A percentile compares a stretch with the other conserved stretches of the same genome.
Evolutionary conservation across 2,329 filamentous ascomycete species (phyloP).

Genomic region (Trichoderma arundinaceum): DNA sequence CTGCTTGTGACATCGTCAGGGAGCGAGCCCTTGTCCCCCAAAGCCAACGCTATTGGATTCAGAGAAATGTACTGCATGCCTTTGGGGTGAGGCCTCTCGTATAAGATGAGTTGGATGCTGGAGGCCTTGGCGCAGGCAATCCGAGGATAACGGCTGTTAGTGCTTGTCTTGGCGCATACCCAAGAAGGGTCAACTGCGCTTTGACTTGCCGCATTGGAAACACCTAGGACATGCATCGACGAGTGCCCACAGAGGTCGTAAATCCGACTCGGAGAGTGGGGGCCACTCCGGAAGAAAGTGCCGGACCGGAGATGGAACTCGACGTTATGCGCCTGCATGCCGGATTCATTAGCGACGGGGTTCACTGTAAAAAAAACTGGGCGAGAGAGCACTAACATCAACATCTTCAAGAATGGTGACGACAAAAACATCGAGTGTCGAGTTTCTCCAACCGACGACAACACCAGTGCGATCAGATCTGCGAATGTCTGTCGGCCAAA

Average conservation of each 20-base stretch:
- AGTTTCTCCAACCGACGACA: constrained; percentile 95
- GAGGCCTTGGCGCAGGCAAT: constrained; percentile 74
- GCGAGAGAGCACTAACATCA: constrained; percentile 64
- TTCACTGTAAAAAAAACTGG: background rate
- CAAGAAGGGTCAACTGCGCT: constrained; percentile 67
- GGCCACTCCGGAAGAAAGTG: constrained; percentile 80
- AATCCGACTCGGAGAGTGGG: constrained; percentile 79
- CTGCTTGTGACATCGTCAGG: constrained; percentile 38
- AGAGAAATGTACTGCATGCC: constrained; percentile 97
- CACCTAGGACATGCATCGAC: constrained; percentile 83
- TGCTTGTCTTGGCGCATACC: constrained; percentile 65
- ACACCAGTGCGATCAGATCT: constrained; percentile 77
- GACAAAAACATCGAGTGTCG: constrained; percentile 86
- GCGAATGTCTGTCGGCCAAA: constrained; percentile 91
- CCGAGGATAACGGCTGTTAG: constrained; percentile 63
- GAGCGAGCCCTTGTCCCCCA: constrained; percentile 71
- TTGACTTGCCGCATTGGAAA: constrained; percentile 69
- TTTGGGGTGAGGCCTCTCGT: constrained; percentile 81
- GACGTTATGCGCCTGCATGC: constrained; percentile 71
- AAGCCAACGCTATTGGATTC: constrained; percentile 82
- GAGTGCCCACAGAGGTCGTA: constrained; percentile 83
- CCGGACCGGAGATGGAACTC: constrained; percentile 86
- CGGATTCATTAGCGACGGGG: constrained; percentile 1
- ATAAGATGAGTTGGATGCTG: constrained; percentile 86
- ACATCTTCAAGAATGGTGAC: constrained; percentile 89